phyloP scores from a whole-genome alignment of 495 filamentous ascomycete species.

The Annulohypoxylon moriforme region DNA sequence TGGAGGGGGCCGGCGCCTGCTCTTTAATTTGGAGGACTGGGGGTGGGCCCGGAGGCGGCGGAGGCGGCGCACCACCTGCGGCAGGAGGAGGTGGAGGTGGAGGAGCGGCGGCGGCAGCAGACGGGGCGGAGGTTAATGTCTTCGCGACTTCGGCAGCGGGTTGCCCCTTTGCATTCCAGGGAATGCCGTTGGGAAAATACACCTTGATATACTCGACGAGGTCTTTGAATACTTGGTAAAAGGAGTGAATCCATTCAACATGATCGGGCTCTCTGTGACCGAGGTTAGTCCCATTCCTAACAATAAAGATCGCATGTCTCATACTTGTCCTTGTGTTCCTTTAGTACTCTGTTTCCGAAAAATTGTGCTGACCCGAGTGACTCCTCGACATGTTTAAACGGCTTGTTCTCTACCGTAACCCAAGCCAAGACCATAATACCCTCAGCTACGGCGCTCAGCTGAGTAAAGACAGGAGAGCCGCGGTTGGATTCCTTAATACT shows the following conservation, averaged over 20 bases:
- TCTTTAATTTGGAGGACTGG: constrained; percentile 62
- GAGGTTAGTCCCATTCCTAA: constrained; percentile 7
- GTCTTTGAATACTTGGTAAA: constrained; percentile 85
- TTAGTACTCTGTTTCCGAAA: constrained; percentile 91
- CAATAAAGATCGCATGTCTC: constrained; percentile 30
- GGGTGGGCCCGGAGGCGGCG: constrained; percentile 75
- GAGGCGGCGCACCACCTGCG: constrained; percentile 63
- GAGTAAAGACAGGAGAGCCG: constrained; percentile 73
- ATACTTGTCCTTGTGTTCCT: constrained; percentile 90
- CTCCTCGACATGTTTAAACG: constrained; percentile 82
- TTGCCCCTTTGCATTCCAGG: constrained; percentile 88
- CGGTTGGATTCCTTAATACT: constrained; percentile 84
- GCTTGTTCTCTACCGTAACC: constrained; percentile 82
- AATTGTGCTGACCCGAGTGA: constrained; percentile 83
- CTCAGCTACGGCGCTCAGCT: constrained; percentile 87
- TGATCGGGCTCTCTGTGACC: constrained; percentile 74
- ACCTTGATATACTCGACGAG: constrained; percentile 83
- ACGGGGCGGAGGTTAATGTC: constrained; percentile 50
- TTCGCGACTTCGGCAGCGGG: constrained; percentile 76
- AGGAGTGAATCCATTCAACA: constrained; percentile 86
- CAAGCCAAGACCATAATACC: constrained; percentile 87
- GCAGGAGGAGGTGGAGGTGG: constrained; percentile 66
- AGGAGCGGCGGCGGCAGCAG: constrained; percentile 47
- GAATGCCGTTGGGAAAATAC: constrained; percentile 80
- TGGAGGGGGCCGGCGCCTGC: constrained; percentile 46